A percentile compares a stretch with the other conserved stretches of the same genome.
Evolutionary conservation across 2,329 filamentous ascomycete species (phyloP).

Genomic region (Tolypocladium album): DNA sequence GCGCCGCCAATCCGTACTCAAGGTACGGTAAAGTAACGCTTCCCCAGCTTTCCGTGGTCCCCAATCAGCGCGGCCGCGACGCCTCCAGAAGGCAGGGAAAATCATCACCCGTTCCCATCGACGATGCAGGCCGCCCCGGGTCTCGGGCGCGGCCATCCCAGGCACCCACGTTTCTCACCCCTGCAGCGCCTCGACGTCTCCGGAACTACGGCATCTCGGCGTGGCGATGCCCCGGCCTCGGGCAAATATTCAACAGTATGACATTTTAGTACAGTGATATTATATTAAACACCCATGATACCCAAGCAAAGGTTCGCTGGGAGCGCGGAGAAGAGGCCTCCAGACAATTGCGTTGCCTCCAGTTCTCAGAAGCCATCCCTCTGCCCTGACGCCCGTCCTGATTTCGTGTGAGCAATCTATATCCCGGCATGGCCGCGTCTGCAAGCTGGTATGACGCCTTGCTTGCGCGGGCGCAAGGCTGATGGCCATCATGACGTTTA

Average conservation of each 20-base stretch:
- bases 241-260: neutral
- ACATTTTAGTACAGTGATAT: neutral
- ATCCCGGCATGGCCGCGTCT: neutral
- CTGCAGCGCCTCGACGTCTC: neutral
- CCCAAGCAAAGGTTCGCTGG: neutral
- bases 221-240: neutral
- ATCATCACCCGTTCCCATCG: too few relatives aligned
- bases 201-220: neutral
- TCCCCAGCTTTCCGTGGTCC: neutral
- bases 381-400: neutral
- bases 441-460: neutral
- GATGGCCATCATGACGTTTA: neutral
- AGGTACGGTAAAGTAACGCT: neutral
- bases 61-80: neutral
- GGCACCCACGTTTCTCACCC: neutral
- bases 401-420: neutral
- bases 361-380: neutral
- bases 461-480: neutral
- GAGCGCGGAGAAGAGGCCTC: neutral
- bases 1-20: neutral
- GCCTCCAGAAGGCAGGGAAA: neutral
- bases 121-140: neutral
- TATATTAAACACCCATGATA: neutral
- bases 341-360: neutral
- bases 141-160: neutral